Conservation (phyloP, 2,329 filamentous ascomycete species). For the Aspergillus piperis region DNA sequence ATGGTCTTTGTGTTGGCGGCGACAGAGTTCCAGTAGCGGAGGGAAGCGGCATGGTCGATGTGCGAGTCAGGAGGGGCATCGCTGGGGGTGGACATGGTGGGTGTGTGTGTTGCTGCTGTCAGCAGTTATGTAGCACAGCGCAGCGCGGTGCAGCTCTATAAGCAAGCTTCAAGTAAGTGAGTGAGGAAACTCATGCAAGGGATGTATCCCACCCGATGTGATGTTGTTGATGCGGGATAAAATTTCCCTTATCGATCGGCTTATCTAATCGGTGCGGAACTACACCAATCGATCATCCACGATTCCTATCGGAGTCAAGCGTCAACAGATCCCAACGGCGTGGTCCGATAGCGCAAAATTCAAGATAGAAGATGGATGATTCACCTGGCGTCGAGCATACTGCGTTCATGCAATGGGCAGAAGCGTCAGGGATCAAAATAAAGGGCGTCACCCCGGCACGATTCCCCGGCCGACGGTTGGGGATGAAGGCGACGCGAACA, state of each 20-base stretch:
- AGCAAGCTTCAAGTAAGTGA: not conserved
- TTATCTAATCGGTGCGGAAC: slow-evolving; percentile 8
- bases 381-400: slow-evolving; percentile 33
- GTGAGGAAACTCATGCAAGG: not conserved
- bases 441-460: slow-evolving; percentile 65
- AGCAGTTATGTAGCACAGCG: too few species aligned
- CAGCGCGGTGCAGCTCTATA: not conserved
- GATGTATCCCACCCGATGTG: not conserved
- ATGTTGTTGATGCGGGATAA: not conserved
- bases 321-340: not conserved
- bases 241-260: not conserved
- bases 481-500: slow-evolving; percentile 68
- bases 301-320: not conserved
- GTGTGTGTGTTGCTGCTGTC: not conserved
- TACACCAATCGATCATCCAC: not conserved
- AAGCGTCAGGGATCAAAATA: slow-evolving; percentile 63
- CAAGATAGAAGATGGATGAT: slow-evolving; percentile 6
- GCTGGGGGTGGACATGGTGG: not conserved
- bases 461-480: slow-evolving; percentile 73
- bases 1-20: slow-evolving; percentile 57
- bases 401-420: slow-evolving; percentile 67
- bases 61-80: slow-evolving; percentile 16
- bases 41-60: slow-evolving; percentile 39
- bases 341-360: not conserved
- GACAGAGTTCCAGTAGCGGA: slow-evolving; percentile 40